Percentiles rank a stretch among this genome's conserved stretches.
Conservation (phyloP, 192 early-diverging fungal genomes). For the Backusella parvicylindrica region DNA sequence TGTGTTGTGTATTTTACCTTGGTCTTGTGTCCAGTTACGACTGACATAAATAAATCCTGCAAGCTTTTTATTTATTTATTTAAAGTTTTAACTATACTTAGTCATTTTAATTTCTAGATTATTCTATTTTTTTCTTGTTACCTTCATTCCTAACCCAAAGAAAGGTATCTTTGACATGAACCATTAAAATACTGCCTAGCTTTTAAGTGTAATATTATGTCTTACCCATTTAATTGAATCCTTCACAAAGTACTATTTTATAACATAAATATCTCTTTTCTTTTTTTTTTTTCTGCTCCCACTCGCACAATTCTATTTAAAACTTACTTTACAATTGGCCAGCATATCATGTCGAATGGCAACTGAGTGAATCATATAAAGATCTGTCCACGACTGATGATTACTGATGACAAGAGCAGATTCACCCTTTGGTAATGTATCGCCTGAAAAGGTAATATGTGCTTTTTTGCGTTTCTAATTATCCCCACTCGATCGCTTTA, state of each 20-base stretch:
- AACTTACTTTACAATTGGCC: constrained; percentile 46
- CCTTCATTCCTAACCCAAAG: constrained; percentile 63
- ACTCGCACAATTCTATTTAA: background rate
- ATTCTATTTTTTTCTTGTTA: constrained; percentile 7
- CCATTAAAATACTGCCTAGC: too few relatives aligned
- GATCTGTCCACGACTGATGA: constrained; percentile 52
- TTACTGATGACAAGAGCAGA: constrained; percentile 54
- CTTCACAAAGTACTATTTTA: constrained; percentile 54
- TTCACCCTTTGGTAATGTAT: constrained; percentile 43
- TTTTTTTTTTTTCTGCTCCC: background rate
- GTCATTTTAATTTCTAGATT: background rate
- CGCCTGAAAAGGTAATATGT: constrained; percentile 56
- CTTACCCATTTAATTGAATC: constrained; percentile 57
- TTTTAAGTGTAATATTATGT: too few relatives aligned
- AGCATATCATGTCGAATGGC: constrained; percentile 50
- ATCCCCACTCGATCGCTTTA: background rate
- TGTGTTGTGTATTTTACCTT: constrained; percentile 47
- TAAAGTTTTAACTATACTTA: background rate
- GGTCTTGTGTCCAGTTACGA: constrained; percentile 53
- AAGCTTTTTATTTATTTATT: constrained; percentile 30
- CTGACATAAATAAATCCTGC: constrained; percentile 57
- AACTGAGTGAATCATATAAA: constrained; percentile 55
- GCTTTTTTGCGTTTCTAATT: constrained; percentile 25
- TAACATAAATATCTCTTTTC: background rate
- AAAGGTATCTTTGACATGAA: constrained; percentile 49